Evolutionary conservation across 2,329 filamentous ascomycete species (phyloP), one percentile per base, ranked within the genome.

Genomic region (Endothia cerciana): DNA sequence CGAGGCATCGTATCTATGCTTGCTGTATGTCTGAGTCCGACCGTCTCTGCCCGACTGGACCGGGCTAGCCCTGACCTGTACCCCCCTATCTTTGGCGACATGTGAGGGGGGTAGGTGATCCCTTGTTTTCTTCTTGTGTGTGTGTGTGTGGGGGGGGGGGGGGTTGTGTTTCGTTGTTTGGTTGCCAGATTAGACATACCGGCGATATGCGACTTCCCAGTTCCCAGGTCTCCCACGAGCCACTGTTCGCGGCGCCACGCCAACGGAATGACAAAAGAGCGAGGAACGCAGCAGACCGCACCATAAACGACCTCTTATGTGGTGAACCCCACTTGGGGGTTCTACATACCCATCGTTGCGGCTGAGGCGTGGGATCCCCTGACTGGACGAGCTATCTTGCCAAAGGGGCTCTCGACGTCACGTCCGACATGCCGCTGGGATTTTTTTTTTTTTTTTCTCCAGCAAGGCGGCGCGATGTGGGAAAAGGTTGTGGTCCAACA

Each of bases 201-300:
- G 25, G 25, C 45, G 7, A 28, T 15, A 4, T 11, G 11, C 22
- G 10, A 3, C 8, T 25, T 8, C 10, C 6, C 43, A 8, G 6
- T 22, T 25, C n/a, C 45, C n/a, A 19, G 19, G n/a, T 30, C 47
- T 51, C 22, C 47, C 47, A 36, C 57, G 43, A 56, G 63, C 63
- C 63, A 49, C 25, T 36, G 25, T 40, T 40, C 22, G 40, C 49
- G 40, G 49, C 49, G 40, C 40, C 33, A 57, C 47, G 45, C 33
- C 28, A 58, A 19, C 30, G 33, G 57, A 55, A 45, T 36, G 49
- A 19, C 25, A 13, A 45, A n/a, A 33, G 40, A 59, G 45, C 43
- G 60, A 62, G 51, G 49, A 45, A 57, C 49, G 63, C 59, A 25
- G 45, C 58, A 65, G 49, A 33, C 28, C 49, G 62, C 28, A 28